phyloP scores from a whole-genome alignment of 2,329 filamentous ascomycete species.

The Clarireedia monteithiana region DNA sequence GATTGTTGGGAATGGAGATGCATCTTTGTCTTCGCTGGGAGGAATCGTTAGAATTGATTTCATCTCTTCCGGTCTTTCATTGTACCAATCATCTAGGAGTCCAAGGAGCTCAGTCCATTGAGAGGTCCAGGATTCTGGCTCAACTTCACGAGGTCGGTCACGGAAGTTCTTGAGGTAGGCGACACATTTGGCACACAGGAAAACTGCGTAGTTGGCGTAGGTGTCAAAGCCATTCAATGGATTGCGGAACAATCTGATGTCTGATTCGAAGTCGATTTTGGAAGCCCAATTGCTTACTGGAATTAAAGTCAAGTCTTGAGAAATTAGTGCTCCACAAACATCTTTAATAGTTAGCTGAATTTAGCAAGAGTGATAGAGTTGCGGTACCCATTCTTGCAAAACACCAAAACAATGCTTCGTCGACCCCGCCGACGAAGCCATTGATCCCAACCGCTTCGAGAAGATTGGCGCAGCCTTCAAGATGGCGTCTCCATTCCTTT shows the following conservation, averaged over 20 bases:
- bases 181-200: conserved; percentile 36
- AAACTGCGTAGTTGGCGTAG: conserved; percentile 45
- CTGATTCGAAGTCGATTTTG: conserved; percentile 19
- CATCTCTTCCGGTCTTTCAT: conserved; percentile 30
- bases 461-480: conserved; percentile 44
- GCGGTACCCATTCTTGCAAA: conserved; percentile 40
- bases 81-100: conserved; percentile 36
- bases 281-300: conserved; percentile 39
- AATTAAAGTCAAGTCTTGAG: conserved; percentile 42
- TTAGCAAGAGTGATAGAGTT: conserved; percentile 22
- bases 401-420: conserved; percentile 47
- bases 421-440: conserved; percentile 41
- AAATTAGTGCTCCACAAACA: conserved; percentile 45
- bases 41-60: conserved; percentile 31
- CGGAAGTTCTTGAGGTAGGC: conserved; percentile 31
- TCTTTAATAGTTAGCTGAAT: conserved; percentile 25
- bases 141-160: conserved; percentile 16
- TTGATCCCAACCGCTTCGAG: conserved; percentile 43
- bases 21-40: conserved; percentile 21
- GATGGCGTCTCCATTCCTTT: conserved; percentile 42
- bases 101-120: conserved; percentile 34
- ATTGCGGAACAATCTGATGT: conserved; percentile 30
- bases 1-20: conserved; percentile 20
- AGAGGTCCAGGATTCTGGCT: conserved; percentile 18
- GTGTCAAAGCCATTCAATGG: conserved; percentile 33